Base-by-base conservation (phyloP, 305 asterid species). In the Nicotiana rustica region DNA sequence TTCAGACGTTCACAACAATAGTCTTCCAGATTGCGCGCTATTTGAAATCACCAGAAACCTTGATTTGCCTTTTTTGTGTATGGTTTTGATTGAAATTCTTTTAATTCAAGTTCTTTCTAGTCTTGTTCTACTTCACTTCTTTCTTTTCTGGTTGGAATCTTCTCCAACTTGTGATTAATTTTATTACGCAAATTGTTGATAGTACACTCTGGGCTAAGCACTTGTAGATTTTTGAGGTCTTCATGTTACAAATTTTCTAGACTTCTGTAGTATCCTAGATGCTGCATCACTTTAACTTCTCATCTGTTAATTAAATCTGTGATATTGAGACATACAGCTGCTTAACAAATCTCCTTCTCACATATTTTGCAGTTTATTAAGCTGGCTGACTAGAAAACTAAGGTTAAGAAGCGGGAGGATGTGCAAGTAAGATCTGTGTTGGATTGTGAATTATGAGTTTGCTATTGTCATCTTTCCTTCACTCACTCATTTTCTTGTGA, bases 381-480 rank as follows among this genome's bases (percentile, higher is more conserved):
- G 44, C 83, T 41, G 55, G 82, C 91, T 79, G 87, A 79, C 75
- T 78, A 47, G 76, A 78, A 77, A n/a, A 18, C 41, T 76, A 65
- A 49, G 61, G 49, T 49, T 65, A 61, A 64, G 69, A 33, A 82
- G 80, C 52, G 44, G 85, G 55, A 86, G 82, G 81, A 89, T 86
- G 90, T 75, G 65, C 55, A 62, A 13, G 92, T 90, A 86, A 85
- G 90, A 87, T 69, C 65, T 66, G 4, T 69, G 35, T 77, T 81
- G 64, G 33, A 60, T 52, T 60, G 35, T 49, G 13, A 70, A 10
- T 82, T 83, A 21, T 47, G 17, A 47, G 44, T 49, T 49, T 15
- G 35, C 49, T 78, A 56, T 79, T 71, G 62, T 12, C 29, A 82
- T 84, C 12, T 31, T 80, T 77, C 62, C 17, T 61, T 56, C 41